A percentile compares a stretch with the other conserved stretches of the same genome.
Evolutionary conservation across 805 yeast species (phyloP).

Genomic region (Metschnikowia anglica): DNA sequence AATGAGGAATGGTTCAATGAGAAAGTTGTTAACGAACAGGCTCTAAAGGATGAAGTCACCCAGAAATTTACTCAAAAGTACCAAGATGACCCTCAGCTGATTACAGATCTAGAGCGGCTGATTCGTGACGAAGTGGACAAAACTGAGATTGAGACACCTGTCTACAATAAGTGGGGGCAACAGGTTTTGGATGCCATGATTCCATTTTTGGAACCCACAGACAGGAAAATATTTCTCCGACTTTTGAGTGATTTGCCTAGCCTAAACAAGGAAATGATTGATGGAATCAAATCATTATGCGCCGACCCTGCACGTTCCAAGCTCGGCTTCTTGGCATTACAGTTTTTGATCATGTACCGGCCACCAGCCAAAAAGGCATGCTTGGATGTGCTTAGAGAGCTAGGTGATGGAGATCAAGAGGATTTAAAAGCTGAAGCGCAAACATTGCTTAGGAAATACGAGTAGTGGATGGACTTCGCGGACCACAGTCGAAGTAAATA

Average conservation of each 20-base stretch:
- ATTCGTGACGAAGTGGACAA: conserved; percentile 21
- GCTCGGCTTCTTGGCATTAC: conserved; percentile 79
- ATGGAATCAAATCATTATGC: conserved; percentile 69
- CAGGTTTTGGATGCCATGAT: conserved; percentile 73
- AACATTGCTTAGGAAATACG: conserved; percentile 48
- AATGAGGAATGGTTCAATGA: conserved; percentile 92
- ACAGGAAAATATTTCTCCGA: conserved; percentile 77
- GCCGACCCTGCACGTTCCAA: conserved; percentile 80
- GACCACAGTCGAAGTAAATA: no score
- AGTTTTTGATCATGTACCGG: conserved; percentile 81
- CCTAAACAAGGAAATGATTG: conserved; percentile 60
- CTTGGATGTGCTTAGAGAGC: conserved; percentile 46
- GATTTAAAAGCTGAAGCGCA: conserved; percentile 49
- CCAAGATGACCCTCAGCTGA: conserved; percentile 18
- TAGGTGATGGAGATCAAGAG: conserved; percentile 47
- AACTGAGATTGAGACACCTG: conserved; percentile 36
- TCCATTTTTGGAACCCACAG: conserved; percentile 80
- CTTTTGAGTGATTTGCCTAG: conserved; percentile 85
- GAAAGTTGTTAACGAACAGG: conserved; percentile 39
- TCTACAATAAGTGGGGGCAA: conserved; percentile 67
- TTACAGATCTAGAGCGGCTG: conserved; percentile 18
- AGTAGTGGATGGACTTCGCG: conserved; percentile 1
- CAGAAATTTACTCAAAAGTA: conserved; percentile 18
- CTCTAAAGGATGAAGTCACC: conserved; percentile 21
- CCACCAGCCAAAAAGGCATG: conserved; percentile 74